These are phyloP conservation scores for Tolypocladium inflatum DNA, from an alignment of 2,329 filamentous ascomycete genomes.

Conservation along the genomic window DNA sequence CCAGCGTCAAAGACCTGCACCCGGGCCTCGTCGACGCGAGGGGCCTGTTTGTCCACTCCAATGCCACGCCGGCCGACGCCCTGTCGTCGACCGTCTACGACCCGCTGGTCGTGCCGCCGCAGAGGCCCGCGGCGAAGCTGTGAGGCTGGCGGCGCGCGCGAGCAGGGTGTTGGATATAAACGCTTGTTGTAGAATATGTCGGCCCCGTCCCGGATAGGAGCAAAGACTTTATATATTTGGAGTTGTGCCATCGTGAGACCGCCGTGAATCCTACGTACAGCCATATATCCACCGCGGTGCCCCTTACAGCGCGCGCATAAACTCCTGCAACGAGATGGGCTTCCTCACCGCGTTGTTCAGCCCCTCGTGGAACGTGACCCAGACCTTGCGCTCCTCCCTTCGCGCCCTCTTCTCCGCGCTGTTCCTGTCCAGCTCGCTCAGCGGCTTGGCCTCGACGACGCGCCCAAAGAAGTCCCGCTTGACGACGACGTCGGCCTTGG, in stretches of 20 bases:
- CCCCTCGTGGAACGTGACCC: slow-evolving; percentile 85
- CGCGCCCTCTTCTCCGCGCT: slow-evolving; percentile 20
- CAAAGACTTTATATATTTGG: neutral
- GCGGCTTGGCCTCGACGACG: slow-evolving; percentile 39
- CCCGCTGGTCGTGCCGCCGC: slow-evolving; percentile 39
- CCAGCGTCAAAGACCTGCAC: slow-evolving; percentile 65
- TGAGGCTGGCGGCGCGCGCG: slow-evolving; percentile 13
- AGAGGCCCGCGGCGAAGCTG: slow-evolving; percentile 43
- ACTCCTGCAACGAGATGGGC: slow-evolving; percentile 70
- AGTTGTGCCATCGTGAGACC: too few species aligned
- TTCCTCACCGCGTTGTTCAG: slow-evolving; percentile 89
- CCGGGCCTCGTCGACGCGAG: slow-evolving; percentile 71
- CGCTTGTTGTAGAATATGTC: neutral
- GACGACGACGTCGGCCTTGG: slow-evolving; percentile 30
- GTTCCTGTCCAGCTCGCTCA: slow-evolving; percentile 32
- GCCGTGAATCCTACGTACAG: neutral
- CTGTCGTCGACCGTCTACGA: slow-evolving; percentile 43
- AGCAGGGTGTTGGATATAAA: neutral
- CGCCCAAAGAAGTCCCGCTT: slow-evolving; percentile 85
- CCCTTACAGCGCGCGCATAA: slow-evolving; percentile 55
- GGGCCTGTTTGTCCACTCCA: slow-evolving; percentile 49
- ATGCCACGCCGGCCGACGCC: slow-evolving; percentile 37
- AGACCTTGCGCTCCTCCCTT: slow-evolving; percentile 53
- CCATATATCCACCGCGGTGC: neutral
- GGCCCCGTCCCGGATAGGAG: neutral